Percentiles rank a stretch among this genome's conserved stretches.
Evolutionary conservation across 139 green algal species (phyloP).

Genomic region (Microglena sp.): DNA sequence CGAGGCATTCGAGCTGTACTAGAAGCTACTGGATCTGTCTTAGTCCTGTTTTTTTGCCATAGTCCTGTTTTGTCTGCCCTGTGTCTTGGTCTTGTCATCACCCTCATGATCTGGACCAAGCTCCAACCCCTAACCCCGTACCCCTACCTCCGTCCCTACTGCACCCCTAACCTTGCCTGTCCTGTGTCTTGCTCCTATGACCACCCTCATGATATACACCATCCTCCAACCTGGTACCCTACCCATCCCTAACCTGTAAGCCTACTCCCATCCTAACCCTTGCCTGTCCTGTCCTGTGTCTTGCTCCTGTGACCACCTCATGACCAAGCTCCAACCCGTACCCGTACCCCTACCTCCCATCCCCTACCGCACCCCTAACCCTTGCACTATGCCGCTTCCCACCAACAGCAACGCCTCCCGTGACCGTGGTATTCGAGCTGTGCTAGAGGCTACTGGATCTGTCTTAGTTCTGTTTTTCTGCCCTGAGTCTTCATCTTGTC

Average conservation of each 20-base stretch:
- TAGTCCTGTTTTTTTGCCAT: conserved; percentile 51
- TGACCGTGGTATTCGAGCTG: conserved; percentile 61
- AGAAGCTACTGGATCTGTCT: conserved; percentile 55
- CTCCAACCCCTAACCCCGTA: too few relatives aligned
- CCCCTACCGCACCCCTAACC: not conserved
- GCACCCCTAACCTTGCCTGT: too few relatives aligned
- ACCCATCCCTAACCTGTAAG: conserved; percentile 65
- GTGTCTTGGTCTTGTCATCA: not conserved
- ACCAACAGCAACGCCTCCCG: conserved; percentile 61
- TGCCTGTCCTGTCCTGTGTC: not conserved
- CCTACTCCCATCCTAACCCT: too few relatives aligned
- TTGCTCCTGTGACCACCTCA: not conserved
- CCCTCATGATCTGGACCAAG: too few relatives aligned
- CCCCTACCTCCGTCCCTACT: too few relatives aligned
- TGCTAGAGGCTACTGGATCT: conserved; percentile 61
- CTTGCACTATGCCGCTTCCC: too few relatives aligned
- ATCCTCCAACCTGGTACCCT: conserved; percentile 48
- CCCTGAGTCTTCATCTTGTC: not conserved
- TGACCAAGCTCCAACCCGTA: too few relatives aligned
- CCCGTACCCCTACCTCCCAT: too few relatives aligned
- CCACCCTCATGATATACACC: conserved; percentile 59
- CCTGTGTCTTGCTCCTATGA: too few relatives aligned
- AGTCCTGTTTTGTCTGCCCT: conserved; percentile 5
- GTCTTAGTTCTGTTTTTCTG: conserved; percentile 45
- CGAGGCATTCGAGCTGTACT: conserved; percentile 60